Evolutionary conservation across 202 grass and related monocot genomes (phyloP), one percentile per base, ranked within the genome.

Genomic region (Digitaria exilis): DNA sequence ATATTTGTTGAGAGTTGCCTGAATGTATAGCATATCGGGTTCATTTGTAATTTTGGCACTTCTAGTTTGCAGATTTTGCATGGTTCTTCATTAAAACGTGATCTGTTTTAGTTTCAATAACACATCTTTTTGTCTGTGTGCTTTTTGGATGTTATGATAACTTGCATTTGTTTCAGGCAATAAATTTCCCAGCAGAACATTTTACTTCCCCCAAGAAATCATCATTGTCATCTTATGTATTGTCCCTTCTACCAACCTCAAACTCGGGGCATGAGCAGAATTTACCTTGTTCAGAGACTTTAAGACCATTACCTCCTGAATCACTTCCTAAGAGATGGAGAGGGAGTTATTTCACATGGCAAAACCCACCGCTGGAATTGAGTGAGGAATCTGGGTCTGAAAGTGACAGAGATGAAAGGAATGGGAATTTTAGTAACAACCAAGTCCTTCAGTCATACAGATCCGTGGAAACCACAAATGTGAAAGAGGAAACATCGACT

Each of bases 301-400:
- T 88, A 84, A 88, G 43, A 80, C 74, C 77, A 19, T 76, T 84
- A 59, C 73, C 85, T 65, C 85, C 78, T 75, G 73, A 84, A 71
- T 91, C 75, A 51, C 84, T 89, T 74, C 78, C 88, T 63, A 77
- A 73, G 80, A 71, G 54, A 84, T 97, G 87, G 85, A 87, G 71
- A 63, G 72, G 74, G 25, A 78, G 73, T 48, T 12, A 62, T 79
- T 78, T 85, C 24, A 75, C 30, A 57, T 91, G 78, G 77, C 82
- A 88, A 86, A 45, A 87, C 69, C 65, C 19, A 17, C 88, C 86
- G 1, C 65, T 85, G 26, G 83, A 84, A 57, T 85, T 72, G 28
- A 85, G 76, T 22, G 76, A 94, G 65, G 91, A 88, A 17, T 90
- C 77, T 69, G 79, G 78, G 29, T 88, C 89, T 76, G 87, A 87